These are phyloP conservation scores for Zygoascus sp. DNA, from an alignment of 1,139 yeast species.

Conservation along the genomic window DNA sequence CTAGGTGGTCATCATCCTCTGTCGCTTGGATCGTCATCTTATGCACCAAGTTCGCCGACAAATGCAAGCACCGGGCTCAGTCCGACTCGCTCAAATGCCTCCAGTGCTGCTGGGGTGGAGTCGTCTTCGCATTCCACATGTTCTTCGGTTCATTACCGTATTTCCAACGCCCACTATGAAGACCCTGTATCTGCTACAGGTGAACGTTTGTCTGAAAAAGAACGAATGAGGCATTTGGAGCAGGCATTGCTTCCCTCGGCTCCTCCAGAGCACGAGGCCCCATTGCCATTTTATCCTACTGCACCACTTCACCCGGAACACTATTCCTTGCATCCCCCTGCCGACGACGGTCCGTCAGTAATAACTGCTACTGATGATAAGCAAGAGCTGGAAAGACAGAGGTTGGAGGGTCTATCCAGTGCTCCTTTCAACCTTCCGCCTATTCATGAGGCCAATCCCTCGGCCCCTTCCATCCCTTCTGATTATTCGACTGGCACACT, in stretches of 20 bases:
- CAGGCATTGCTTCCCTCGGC: slow-evolving; percentile 59
- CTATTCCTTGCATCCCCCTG: slow-evolving; percentile 2
- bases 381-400: slow-evolving; percentile 28
- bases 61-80: neutral
- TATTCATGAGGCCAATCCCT: neutral
- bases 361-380: slow-evolving; percentile 23
- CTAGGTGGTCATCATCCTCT: neutral
- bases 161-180: slow-evolving; percentile 14
- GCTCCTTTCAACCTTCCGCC: neutral
- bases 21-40: neutral
- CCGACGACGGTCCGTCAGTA: slow-evolving; percentile 1
- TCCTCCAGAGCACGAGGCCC: slow-evolving; percentile 34
- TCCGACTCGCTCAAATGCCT: slow-evolving; percentile 2
- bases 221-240: slow-evolving; percentile 49
- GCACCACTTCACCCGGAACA: slow-evolving; percentile 11
- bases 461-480: neutral
- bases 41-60: neutral
- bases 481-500: neutral
- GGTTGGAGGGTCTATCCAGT: slow-evolving; percentile 18
- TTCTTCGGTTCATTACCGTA: slow-evolving; percentile 15
- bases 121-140: slow-evolving; percentile 19
- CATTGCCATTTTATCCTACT: slow-evolving; percentile 8
- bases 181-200: slow-evolving; percentile 11
- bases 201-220: slow-evolving; percentile 43
- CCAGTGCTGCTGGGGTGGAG: slow-evolving; percentile 21